Evolutionary conservation across 2,329 filamentous ascomycete species (phyloP), one percentile per base, ranked within the genome.

Genomic region (Beauveria bassiana): DNA sequence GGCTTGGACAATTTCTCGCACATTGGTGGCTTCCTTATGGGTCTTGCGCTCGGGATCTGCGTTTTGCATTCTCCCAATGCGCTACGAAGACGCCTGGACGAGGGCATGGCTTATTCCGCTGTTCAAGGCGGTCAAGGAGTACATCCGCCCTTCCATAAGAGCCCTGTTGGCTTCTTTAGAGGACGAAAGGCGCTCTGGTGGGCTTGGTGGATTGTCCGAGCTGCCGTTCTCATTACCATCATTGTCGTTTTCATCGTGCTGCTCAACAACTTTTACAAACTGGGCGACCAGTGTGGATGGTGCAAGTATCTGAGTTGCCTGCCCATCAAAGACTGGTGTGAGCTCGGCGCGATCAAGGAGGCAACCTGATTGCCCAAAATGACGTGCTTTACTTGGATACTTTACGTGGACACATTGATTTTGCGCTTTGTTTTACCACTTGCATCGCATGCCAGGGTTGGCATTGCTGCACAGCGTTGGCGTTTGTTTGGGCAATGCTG

Each of bases 1-100:
- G 93, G 93, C 9, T 77, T 99, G 52, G 95, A 99, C 79, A 99
- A 99, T 74, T 99, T 98, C 74, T 90, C 91, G 18, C 95, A 99
- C 68, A 97, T 99, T 64, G 95, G 95, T 60, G 95, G 95, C 2
- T 97, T 98, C 73, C 76, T 96, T 56, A 96, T 96, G 86, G 95
- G 95, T 1, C 77, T 99, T 7, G 88, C 88, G 0, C 83, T 97
- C 1, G 95, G 95, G 14, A 81, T 98, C 57, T 96, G 88, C 64
- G 81, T 99, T 31, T 79, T 99, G 64, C 92, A 93, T 71, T 97
- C 93, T 3, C 95, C 95, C 2, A 90, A 92, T 65, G 81, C 86
- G 1, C 80, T 97, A 22, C 86, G 92, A 40, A 81, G 87, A 62
- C 86, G 88, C 50, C 89, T 93, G 61, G 89, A 89, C 16, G 79